Conservation (phyloP, 495 filamentous ascomycete species). For the Neurospora sp. region DNA sequence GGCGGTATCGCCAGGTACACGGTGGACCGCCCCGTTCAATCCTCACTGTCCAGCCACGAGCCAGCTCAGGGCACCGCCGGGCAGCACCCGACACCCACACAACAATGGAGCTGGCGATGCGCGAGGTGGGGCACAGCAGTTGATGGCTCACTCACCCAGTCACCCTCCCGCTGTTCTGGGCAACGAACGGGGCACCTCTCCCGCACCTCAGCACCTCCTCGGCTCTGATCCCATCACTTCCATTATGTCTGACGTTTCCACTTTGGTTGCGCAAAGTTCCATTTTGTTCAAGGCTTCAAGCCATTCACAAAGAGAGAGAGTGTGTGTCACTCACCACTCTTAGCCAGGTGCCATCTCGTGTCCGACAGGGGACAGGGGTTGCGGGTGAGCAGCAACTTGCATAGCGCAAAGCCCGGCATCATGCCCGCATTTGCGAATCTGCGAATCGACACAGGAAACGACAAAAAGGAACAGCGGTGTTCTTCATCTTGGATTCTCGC, state of each 20-base stretch:
- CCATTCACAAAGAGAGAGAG: constrained; percentile 8
- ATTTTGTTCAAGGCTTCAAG: constrained; percentile 1
- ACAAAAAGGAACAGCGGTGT: not conserved
- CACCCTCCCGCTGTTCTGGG: not conserved
- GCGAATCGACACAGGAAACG: not conserved
- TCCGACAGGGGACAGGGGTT: constrained; percentile 31
- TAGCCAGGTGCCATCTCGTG: constrained; percentile 13
- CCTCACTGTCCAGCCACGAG: not conserved
- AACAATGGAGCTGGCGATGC: not conserved
- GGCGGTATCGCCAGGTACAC: not conserved
- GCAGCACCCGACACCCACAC: not conserved
- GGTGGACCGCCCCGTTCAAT: not conserved
- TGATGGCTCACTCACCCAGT: not conserved
- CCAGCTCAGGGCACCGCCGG: not conserved
- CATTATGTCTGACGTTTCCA: not conserved
- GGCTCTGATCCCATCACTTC: not conserved
- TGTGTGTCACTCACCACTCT: constrained; percentile 3
- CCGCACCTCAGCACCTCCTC: not conserved
- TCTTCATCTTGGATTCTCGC: not conserved
- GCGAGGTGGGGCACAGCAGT: not conserved
- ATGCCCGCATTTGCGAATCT: not conserved
- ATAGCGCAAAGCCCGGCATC: constrained; percentile 1
- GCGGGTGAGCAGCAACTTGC: constrained; percentile 30
- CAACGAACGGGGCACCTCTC: not conserved
- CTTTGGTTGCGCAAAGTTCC: not conserved